Conservation (phyloP, 306 rosid genomes). For the Vigna unguiculata region DNA sequence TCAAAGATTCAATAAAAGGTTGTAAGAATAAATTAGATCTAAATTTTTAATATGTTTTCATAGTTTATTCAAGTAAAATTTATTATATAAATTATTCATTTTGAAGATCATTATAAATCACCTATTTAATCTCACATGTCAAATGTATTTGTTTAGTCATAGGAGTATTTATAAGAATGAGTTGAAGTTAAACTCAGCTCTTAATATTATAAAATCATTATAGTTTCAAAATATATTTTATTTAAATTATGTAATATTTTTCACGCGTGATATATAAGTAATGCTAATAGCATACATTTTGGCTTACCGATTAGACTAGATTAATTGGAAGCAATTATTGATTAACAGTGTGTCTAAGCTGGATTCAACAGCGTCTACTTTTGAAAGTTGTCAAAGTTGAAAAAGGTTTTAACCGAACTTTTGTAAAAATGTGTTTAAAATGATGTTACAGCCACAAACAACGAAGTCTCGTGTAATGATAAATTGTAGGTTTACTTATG, state of each 20-base stretch:
- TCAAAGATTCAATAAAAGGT: too few relatives aligned
- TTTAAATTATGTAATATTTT: neutral
- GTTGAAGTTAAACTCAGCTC: too few relatives aligned
- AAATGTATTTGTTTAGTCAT: too few relatives aligned
- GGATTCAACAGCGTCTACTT: conserved; percentile 31
- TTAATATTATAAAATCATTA: neutral
- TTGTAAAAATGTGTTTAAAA: neutral
- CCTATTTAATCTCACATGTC: too few relatives aligned
- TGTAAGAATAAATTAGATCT: too few relatives aligned
- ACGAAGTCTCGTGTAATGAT: neutral
- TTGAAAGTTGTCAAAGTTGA: conserved; percentile 34
- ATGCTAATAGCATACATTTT: neutral
- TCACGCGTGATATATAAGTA: too few relatives aligned
- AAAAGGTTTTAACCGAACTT: conserved; percentile 18
- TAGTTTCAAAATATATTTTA: neutral
- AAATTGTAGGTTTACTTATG: neutral
- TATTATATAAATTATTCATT: too few relatives aligned
- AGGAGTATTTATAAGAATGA: too few relatives aligned
- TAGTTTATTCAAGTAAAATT: too few relatives aligned
- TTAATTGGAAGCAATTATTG: conserved; percentile 37
- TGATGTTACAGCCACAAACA: conserved; percentile 43
- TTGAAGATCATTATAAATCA: too few relatives aligned
- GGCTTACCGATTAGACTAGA: neutral
- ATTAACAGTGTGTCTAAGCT: conserved; percentile 19
- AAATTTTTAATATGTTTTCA: too few relatives aligned